phyloP scores from a whole-genome alignment of 108 stramenopile species.

The Skeletonema tropicum region DNA sequence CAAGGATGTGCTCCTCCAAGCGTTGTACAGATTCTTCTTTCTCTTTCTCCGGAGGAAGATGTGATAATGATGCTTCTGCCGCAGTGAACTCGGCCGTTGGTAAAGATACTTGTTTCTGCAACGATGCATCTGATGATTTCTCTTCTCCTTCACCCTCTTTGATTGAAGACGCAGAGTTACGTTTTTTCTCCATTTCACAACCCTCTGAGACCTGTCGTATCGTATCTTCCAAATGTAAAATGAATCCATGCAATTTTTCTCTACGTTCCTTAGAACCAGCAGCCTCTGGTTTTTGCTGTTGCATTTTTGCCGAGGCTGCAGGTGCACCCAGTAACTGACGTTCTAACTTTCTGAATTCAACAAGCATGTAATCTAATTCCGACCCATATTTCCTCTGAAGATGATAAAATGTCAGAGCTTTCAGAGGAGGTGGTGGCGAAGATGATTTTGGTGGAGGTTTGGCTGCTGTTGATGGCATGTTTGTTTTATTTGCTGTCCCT shows the following conservation, averaged over 20 bases:
- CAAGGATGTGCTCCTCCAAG: conserved; percentile 86
- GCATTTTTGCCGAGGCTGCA: conserved; percentile 15
- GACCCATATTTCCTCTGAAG: conserved; percentile 65
- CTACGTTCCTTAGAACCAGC: conserved; percentile 76
- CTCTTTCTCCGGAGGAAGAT: conserved; percentile 63
- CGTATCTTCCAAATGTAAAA: conserved; percentile 81
- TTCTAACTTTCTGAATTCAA: conserved; percentile 85
- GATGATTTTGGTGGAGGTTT: conserved; percentile 2
- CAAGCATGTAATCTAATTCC: conserved; percentile 84
- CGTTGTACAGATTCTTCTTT: conserved; percentile 79
- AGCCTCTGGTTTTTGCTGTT: conserved; percentile 59
- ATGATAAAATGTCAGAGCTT: conserved; percentile 62
- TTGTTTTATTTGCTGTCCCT: neutral
- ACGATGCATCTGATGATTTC: conserved; percentile 22
- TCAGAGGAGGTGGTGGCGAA: conserved; percentile 45
- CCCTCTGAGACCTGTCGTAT: conserved; percentile 76
- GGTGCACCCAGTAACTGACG: conserved; percentile 76
- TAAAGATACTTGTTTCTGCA: conserved; percentile 17
- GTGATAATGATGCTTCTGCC: conserved; percentile 46
- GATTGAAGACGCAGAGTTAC: neutral
- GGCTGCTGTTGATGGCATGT: conserved; percentile 9
- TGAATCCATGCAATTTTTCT: conserved; percentile 87
- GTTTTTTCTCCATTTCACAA: conserved; percentile 53
- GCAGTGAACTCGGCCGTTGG: conserved; percentile 35
- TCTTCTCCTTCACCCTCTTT: conserved; percentile 18